Evolutionary conservation across 768 basidiomycete genomes (phyloP).

Genomic region (Mycena crocata): DNA sequence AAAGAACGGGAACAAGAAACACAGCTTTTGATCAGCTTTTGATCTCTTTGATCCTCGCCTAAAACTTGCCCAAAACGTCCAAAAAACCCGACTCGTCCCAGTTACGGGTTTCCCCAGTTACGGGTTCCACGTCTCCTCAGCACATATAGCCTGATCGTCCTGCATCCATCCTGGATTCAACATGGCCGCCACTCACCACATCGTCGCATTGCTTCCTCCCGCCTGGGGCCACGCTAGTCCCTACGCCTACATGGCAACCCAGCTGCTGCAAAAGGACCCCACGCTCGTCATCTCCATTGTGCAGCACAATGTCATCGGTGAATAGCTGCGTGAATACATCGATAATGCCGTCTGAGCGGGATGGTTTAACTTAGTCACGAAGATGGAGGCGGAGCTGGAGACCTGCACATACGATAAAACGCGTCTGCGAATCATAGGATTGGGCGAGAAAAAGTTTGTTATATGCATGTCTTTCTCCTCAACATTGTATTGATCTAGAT

Average conservation of each 20-base stretch:
- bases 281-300: conserved; percentile 19
- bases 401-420: conserved; percentile 14
- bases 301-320: conserved; percentile 25
- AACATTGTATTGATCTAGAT: not conserved
- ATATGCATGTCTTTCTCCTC: not conserved
- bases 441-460: conserved; percentile 14
- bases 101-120: no score
- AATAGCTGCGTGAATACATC: not conserved
- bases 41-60: no score
- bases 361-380: not conserved
- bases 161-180: no score
- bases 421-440: conserved; percentile 16
- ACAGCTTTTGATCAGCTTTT: no score
- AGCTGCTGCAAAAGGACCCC: conserved; percentile 15
- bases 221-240: conserved; percentile 15
- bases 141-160: no score
- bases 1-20: no score
- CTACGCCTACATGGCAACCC: conserved; percentile 15
- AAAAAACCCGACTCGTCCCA: no score
- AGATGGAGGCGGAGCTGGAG: conserved; percentile 22
- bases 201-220: conserved; percentile 14
- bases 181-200: conserved; percentile 18
- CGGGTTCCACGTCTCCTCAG: no score
- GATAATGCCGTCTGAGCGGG: not conserved
- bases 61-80: no score